Percentiles rank a stretch among this genome's conserved stretches.
phyloP scores from a whole-genome alignment of 225 moss, liverwort and hornwort species.

The Bryoerythrophyllum caledonicum region DNA sequence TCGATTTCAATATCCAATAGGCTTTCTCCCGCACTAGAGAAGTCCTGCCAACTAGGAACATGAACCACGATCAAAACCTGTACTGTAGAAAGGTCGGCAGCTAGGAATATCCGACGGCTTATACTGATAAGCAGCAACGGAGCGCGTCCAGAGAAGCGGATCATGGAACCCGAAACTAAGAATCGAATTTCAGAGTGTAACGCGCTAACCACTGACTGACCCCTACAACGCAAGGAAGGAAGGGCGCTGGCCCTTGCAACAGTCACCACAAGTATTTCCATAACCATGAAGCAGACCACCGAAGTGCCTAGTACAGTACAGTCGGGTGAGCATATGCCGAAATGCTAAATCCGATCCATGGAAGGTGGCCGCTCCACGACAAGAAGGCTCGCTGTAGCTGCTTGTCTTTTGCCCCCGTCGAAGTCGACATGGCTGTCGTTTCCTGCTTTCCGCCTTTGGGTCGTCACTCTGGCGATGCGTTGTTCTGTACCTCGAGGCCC shows the following conservation, averaged over 20 bases:
- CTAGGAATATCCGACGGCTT: slow-evolving; percentile 23
- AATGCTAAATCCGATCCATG: slow-evolving; percentile 38
- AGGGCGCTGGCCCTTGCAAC: not conserved
- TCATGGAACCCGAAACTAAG: not conserved
- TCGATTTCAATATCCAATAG: not conserved
- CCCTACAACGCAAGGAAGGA: not conserved
- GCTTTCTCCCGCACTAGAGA: not conserved
- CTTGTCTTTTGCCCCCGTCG: slow-evolving; percentile 4
- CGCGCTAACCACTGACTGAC: not conserved
- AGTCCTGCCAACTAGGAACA: not conserved
- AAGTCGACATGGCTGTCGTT: slow-evolving; percentile 12
- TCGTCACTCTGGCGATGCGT: slow-evolving; percentile 11
- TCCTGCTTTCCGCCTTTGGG: not conserved
- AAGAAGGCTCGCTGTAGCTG: not conserved
- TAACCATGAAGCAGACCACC: not conserved
- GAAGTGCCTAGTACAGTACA: too few species aligned
- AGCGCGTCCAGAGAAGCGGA: not conserved
- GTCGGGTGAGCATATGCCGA: slow-evolving; percentile 38
- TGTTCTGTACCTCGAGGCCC: not conserved
- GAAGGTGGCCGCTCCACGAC: not conserved
- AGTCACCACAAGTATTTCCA: not conserved
- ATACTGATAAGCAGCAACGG: not conserved
- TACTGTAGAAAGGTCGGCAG: not conserved
- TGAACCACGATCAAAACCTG: too few species aligned
- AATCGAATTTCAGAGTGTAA: not conserved